Evolutionary conservation across 1,139 yeast genomes (phyloP).

Genomic region (Suhomyces kunorum): DNA sequence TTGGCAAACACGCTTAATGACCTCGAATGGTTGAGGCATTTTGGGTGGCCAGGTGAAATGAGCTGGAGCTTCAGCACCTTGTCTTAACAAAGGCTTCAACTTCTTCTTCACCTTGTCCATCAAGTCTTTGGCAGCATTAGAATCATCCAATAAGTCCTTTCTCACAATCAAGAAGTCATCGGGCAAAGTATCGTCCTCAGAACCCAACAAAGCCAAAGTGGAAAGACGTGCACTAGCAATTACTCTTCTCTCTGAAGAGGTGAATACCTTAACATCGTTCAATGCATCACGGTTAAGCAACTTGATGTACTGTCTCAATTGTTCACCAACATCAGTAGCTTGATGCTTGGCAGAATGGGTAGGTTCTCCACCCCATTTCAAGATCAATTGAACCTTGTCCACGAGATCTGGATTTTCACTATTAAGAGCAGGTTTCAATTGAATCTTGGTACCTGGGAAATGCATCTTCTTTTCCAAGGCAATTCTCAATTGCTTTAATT

Average conservation of each 20-base stretch:
- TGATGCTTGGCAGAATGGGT: constrained; percentile 97
- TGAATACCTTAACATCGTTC: constrained; percentile 80
- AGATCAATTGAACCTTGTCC: constrained; percentile 91
- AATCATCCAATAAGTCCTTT: constrained; percentile 90
- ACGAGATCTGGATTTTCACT: constrained; percentile 63
- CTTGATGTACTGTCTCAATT: constrained; percentile 86
- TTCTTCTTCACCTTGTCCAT: constrained; percentile 98
- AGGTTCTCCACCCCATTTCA: constrained; percentile 99
- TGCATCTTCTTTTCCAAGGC: constrained; percentile 87
- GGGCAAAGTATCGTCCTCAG: constrained; percentile 62
- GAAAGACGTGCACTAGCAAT: constrained; percentile 89
- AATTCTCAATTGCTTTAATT: constrained; percentile 70
- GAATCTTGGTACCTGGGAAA: constrained; percentile 96
- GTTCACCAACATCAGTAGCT: constrained; percentile 94
- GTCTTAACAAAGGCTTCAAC: constrained; percentile 87
- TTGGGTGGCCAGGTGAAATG: constrained; percentile 99
- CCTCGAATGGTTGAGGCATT: constrained; percentile 96
- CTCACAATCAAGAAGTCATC: constrained; percentile 80
- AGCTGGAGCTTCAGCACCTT: constrained; percentile 98
- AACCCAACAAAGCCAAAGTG: constrained; percentile 77
- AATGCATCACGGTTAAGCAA: constrained; percentile 82
- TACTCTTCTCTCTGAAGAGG: constrained; percentile 94
- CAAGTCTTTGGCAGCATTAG: constrained; percentile 95
- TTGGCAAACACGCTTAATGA: constrained; percentile 90
- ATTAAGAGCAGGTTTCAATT: constrained; percentile 83